phyloP scores from a whole-genome alignment of 73 alveolate species.

The Paramecium caudatum region DNA sequence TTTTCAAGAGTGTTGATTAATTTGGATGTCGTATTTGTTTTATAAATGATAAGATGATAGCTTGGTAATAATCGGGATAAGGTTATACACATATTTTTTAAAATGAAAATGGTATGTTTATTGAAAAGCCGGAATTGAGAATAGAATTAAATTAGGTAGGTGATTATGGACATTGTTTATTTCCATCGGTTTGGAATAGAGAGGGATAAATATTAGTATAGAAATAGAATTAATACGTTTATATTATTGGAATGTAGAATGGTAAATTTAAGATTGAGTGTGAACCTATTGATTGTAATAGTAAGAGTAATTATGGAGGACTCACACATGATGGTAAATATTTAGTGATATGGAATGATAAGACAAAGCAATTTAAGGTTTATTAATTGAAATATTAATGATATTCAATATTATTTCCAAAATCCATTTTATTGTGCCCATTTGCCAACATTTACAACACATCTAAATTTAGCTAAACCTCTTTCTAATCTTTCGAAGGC shows the following conservation, averaged over 20 bases:
- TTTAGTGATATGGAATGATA: background rate
- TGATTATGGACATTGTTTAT: background rate
- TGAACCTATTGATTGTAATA: background rate
- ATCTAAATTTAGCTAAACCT: slow-evolving; percentile 79
- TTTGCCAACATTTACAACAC: slow-evolving; percentile 79
- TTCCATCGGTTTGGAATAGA: background rate
- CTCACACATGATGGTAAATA: background rate
- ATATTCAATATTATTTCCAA: slow-evolving; percentile 44
- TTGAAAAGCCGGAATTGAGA: background rate
- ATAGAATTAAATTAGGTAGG: background rate
- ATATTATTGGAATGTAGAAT: background rate
- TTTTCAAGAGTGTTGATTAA: too few relatives aligned
- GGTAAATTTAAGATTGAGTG: background rate
- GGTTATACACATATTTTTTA: background rate
- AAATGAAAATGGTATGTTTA: background rate
- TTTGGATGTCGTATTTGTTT: background rate
- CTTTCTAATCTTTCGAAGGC: slow-evolving; percentile 81
- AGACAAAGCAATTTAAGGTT: background rate
- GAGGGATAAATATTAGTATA: background rate
- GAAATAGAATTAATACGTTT: background rate
- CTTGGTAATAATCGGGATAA: background rate
- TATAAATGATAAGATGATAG: background rate
- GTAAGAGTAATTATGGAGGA: background rate
- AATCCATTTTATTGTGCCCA: slow-evolving; percentile 65
- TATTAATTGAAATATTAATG: background rate